A percentile compares a stretch with the other conserved stretches of the same genome.
phyloP scores from a whole-genome alignment of 2,329 filamentous ascomycete species.

The Cercospora beticola region DNA sequence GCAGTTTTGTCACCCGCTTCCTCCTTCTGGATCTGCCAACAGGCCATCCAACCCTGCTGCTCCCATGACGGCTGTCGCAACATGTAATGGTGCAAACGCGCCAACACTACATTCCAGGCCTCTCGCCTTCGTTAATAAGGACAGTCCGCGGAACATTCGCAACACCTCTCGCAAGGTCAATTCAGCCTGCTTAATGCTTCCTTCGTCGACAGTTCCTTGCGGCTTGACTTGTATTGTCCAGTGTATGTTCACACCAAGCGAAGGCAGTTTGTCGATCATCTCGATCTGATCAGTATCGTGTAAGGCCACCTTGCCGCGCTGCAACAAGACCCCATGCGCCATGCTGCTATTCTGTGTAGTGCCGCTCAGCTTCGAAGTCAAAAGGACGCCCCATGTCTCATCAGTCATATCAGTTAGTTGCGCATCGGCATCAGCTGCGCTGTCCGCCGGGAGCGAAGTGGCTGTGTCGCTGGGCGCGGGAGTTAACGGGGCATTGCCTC shows the following conservation, averaged over 20 bases:
- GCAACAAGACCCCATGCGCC: constrained; percentile 46
- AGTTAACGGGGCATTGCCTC: constrained; percentile 40
- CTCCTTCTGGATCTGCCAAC: background rate
- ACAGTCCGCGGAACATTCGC: constrained; percentile 65
- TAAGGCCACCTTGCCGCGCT: constrained; percentile 35
- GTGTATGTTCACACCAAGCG: constrained; percentile 46
- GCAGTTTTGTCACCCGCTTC: background rate
- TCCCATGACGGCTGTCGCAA: constrained; percentile 69
- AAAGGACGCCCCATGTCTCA: constrained; percentile 72
- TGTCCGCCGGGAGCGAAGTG: constrained; percentile 43
- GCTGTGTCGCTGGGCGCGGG: constrained; percentile 50
- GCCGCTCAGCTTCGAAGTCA: constrained; percentile 45
- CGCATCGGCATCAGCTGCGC: constrained; percentile 58
- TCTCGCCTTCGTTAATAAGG: constrained; percentile 66
- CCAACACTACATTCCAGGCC: constrained; percentile 58
- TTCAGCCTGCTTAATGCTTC: constrained; percentile 50
- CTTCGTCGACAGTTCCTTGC: constrained; percentile 39
- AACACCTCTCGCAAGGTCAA: constrained; percentile 68
- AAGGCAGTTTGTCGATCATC: constrained; percentile 21
- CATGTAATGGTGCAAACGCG: constrained; percentile 71
- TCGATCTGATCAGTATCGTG: constrained; percentile 1
- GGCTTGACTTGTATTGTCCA: constrained; percentile 47
- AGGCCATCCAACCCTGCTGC: constrained; percentile 57
- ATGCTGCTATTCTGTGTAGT: constrained; percentile 40
- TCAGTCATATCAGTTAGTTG: constrained; percentile 71